Base-by-base conservation (phyloP, 139 green algal genomes). In the Volvox africanus region DNA sequence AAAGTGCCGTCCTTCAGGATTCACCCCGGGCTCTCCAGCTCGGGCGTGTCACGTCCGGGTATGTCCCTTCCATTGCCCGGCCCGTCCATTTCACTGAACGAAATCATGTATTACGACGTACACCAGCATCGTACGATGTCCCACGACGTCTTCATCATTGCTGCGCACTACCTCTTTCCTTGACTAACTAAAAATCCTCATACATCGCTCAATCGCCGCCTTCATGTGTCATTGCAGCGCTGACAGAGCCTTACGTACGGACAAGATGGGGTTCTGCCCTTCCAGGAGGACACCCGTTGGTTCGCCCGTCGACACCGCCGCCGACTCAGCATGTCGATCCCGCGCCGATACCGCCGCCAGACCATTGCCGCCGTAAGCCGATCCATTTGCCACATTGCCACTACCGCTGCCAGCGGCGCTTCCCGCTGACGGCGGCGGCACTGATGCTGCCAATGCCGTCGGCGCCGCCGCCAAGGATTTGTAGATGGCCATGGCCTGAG, bases 401-500 rank as follows among this genome's bases (percentile, higher is more conserved):
- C 65, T 1, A 19, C 75, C 28, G 75, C 75, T 11, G 2, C 30
- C 33, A 18, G 9, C 75, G n/a, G 37, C 37, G 78, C 37, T 20
- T 19, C 77, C 77, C 77, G n/a, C 24, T 28, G 33, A 21, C 13
- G 17, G 77, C 33, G 73, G 73, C 76, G 33, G 30, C 33, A 30
- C 17, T 32, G 30, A 20, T 16, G 76, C 76, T 32, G 36, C 37
- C 35, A 36, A n/a, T 16, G 16, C 37, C 36, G 78, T n/a, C 20
- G 36, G 36, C 78, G 28, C 30, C 75, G 32, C 75, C 75, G 75
- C 75, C 75, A 81, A 1, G 32, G 75, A 61, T 35, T 55, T 81
- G 73, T 90, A 90, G n/a, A 90, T 76, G 3, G 73, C 73, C 86
- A 90, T 90, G 36, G 84, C 97, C 86, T 98, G 96, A 0, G 97